Evolutionary conservation across 1,284 basidiomycete species (phyloP).

Genomic region (Psilocybe mexicana): DNA sequence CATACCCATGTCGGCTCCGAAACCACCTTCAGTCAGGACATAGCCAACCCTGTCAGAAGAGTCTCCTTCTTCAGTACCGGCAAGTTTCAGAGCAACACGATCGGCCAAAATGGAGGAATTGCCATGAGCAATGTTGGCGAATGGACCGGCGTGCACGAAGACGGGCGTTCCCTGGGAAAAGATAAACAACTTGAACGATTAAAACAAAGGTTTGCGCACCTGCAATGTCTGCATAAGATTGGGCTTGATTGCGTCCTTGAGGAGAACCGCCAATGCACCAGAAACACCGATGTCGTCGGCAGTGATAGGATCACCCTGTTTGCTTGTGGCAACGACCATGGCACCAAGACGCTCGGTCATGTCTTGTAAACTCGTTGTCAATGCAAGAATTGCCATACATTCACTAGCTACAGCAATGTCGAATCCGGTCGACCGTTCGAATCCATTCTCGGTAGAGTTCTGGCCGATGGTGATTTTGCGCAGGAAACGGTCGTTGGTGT

Average conservation of each 20-base stretch:
- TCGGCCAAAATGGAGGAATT: slow-evolving; percentile 99
- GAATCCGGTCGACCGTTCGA: slow-evolving; percentile 88
- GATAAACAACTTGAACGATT: neutral
- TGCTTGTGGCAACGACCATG: slow-evolving; percentile 98
- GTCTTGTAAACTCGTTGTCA: slow-evolving; percentile 86
- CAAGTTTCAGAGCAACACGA: slow-evolving; percentile 94
- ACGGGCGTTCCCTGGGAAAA: slow-evolving; percentile 86
- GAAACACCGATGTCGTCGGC: slow-evolving; percentile 97
- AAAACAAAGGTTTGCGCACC: slow-evolving; percentile 33
- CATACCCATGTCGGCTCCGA: slow-evolving; percentile 99
- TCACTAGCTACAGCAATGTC: slow-evolving; percentile 98
- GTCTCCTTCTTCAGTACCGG: slow-evolving; percentile 94
- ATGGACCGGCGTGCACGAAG: slow-evolving; percentile 98
- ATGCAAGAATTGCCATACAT: slow-evolving; percentile 96
- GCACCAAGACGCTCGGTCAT: slow-evolving; percentile 91
- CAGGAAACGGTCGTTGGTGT: slow-evolving; percentile 97
- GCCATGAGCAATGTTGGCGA: slow-evolving; percentile 99
- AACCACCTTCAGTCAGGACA: slow-evolving; percentile 97
- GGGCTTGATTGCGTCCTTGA: slow-evolving; percentile 99
- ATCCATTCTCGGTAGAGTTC: slow-evolving; percentile 88
- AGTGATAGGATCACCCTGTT: slow-evolving; percentile 89
- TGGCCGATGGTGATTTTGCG: slow-evolving; percentile 94
- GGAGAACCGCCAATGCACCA: slow-evolving; percentile 93
- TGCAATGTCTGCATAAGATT: slow-evolving; percentile 99
- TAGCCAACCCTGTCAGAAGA: slow-evolving; percentile 82